phyloP scores from a whole-genome alignment of 176 grass and related monocot genomes.

The Elymus sibiricus region DNA sequence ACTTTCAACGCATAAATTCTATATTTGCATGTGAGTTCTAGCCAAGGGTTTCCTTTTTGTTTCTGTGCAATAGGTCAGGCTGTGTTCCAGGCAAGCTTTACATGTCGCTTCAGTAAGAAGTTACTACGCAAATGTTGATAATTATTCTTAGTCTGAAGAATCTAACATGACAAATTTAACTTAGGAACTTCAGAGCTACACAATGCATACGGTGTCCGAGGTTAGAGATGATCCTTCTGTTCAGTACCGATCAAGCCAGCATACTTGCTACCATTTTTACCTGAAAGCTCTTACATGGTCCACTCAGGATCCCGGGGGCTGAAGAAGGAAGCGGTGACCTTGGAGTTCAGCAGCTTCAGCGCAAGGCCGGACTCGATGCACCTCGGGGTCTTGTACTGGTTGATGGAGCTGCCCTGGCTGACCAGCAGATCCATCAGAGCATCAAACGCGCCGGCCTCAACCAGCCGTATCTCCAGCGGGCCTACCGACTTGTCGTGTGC shows the following conservation, averaged over 20 bases:
- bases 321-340: constrained; percentile 46
- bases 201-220: neutral
- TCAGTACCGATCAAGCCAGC: neutral
- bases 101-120: neutral
- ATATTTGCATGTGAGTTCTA: neutral
- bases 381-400: constrained; percentile 85
- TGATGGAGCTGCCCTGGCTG: constrained; percentile 73
- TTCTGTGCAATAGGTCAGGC: neutral
- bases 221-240: neutral
- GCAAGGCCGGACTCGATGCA: constrained; percentile 48
- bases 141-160: neutral
- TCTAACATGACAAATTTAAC: neutral
- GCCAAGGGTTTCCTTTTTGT: neutral
- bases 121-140: neutral
- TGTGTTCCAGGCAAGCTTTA: neutral
- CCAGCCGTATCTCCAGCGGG: constrained; percentile 66
- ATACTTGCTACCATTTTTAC: neutral
- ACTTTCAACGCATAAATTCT: neutral
- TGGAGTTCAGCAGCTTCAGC: constrained; percentile 60
- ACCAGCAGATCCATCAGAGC: constrained; percentile 73
- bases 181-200: neutral
- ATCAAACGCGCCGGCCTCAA: constrained; percentile 65
- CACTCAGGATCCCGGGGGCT: constrained; percentile 64
- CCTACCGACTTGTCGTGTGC: constrained; percentile 67
- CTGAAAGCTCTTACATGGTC: constrained; percentile 23